A percentile compares a stretch with the other conserved stretches of the same genome.
These are phyloP conservation scores for Henningerozyma blattae DNA, from an alignment of 805 yeast genomes.

Conservation along the genomic window DNA sequence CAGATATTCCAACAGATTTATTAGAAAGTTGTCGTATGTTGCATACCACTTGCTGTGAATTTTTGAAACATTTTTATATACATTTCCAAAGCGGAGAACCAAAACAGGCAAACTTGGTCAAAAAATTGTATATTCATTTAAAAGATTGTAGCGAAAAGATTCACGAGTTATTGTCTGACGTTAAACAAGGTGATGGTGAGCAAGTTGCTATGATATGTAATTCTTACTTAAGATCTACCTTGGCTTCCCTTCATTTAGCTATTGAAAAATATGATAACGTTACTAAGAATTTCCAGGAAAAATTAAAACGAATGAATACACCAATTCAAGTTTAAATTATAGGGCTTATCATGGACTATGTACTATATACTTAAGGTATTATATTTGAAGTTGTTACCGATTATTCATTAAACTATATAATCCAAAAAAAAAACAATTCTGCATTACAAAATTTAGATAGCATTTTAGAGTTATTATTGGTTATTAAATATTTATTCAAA, in stretches of 20 bases:
- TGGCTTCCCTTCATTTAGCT: constrained; percentile 35
- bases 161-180: constrained; percentile 17
- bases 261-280: constrained; percentile 30
- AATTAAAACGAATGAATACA: no score
- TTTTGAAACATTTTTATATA: constrained; percentile 63
- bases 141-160: constrained; percentile 35
- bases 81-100: constrained; percentile 42
- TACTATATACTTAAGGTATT: no score
- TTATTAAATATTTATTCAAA: no score
- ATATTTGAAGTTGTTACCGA: no score
- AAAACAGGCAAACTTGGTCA: constrained; percentile 31
- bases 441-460: no score
- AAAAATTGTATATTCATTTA: constrained; percentile 36
- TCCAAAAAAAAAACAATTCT: no score
- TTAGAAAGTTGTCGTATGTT: constrained; percentile 44
- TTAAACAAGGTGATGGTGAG: constrained; percentile 20
- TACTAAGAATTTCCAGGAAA: neutral
- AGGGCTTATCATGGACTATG: no score
- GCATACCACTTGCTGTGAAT: constrained; percentile 66
- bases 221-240: constrained; percentile 32
- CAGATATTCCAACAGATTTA: constrained; percentile 24
- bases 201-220: constrained; percentile 17
- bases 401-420: no score
- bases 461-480: no score
- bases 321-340: no score